phyloP scores from a whole-genome alignment of 169 alveolate species.

The Plasmodium reichenowi region DNA sequence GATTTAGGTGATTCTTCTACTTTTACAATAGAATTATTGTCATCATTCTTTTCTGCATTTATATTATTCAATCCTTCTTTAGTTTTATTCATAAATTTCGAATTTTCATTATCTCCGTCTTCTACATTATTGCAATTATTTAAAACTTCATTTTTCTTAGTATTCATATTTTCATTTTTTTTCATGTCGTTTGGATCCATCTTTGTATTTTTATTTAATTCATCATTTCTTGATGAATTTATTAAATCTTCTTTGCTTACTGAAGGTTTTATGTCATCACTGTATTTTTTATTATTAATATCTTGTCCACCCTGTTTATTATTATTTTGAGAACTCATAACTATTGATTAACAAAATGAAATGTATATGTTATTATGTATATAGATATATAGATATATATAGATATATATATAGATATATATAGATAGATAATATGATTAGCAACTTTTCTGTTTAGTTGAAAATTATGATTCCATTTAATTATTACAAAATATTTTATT shows the following conservation, averaged over 20 bases:
- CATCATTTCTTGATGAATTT: not conserved
- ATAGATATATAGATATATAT: not conserved
- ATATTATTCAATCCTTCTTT: not conserved
- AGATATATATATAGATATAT: not conserved
- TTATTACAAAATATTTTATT: too few relatives aligned
- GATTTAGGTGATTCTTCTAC: constrained; percentile 79
- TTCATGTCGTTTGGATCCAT: not conserved
- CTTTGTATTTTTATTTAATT: not conserved
- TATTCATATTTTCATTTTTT: not conserved
- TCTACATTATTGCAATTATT: not conserved
- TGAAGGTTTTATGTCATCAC: constrained; percentile 1
- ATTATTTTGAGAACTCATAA: constrained; percentile 49
- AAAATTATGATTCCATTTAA: too few relatives aligned
- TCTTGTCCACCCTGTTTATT: constrained; percentile 61
- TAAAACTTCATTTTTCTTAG: not conserved
- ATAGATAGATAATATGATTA: too few relatives aligned
- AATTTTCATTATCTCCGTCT: constrained; percentile 35
- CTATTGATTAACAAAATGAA: constrained; percentile 23
- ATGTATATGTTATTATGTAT: not conserved
- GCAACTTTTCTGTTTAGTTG: too few relatives aligned
- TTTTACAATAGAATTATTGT: constrained; percentile 29
- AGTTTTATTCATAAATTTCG: too few relatives aligned
- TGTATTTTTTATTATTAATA: constrained; percentile 24
- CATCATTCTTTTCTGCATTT: constrained; percentile 73
- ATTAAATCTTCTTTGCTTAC: not conserved